Conservation (phyloP, 2,329 filamentous ascomycete species). For the Mycocentrospora acerina region DNA sequence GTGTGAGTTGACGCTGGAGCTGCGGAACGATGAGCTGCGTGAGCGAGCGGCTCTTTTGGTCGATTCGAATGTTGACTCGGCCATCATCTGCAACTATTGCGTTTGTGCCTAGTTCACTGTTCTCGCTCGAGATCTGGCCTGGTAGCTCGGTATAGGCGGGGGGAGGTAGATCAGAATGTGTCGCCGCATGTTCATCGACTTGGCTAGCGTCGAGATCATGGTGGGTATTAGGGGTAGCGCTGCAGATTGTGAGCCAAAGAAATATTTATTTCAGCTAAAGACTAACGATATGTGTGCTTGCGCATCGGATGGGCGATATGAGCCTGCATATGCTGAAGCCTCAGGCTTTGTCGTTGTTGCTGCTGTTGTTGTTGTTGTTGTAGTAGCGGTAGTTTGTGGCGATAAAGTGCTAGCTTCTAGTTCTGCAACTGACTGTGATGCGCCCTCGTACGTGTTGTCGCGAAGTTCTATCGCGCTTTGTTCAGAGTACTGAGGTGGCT, state of each 20-base stretch:
- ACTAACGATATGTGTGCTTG: slow-evolving; percentile 15
- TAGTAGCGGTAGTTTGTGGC: too few relatives aligned
- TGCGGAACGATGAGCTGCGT: slow-evolving; percentile 43
- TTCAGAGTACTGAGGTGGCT: slow-evolving; percentile 17
- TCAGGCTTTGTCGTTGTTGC: slow-evolving; percentile 22
- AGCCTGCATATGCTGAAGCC: slow-evolving; percentile 27
- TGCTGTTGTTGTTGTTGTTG: too few relatives aligned
- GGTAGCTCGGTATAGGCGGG: slow-evolving; percentile 46
- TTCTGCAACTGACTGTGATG: slow-evolving; percentile 3
- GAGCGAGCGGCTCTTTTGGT: slow-evolving; percentile 39
- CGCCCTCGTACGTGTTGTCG: slow-evolving; percentile 6
- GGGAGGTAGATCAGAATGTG: slow-evolving; percentile 28
- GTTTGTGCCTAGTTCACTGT: slow-evolving; percentile 47
- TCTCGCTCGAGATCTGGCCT: slow-evolving; percentile 42
- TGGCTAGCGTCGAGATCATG: slow-evolving; percentile 16
- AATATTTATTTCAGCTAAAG: not conserved
- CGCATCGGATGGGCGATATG: slow-evolving; percentile 27
- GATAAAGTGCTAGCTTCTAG: slow-evolving; percentile 3
- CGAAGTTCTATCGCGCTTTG: slow-evolving; percentile 13
- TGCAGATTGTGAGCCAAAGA: slow-evolving; percentile 13
- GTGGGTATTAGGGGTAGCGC: slow-evolving; percentile 13
- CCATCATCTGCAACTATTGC: slow-evolving; percentile 45
- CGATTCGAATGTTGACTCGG: slow-evolving; percentile 45
- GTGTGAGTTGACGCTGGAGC: slow-evolving; percentile 40
- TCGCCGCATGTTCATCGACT: slow-evolving; percentile 15